These are phyloP conservation scores for Simplicillium aogashimaense DNA, from an alignment of 2,329 filamentous ascomycete genomes.

Conservation along the genomic window DNA sequence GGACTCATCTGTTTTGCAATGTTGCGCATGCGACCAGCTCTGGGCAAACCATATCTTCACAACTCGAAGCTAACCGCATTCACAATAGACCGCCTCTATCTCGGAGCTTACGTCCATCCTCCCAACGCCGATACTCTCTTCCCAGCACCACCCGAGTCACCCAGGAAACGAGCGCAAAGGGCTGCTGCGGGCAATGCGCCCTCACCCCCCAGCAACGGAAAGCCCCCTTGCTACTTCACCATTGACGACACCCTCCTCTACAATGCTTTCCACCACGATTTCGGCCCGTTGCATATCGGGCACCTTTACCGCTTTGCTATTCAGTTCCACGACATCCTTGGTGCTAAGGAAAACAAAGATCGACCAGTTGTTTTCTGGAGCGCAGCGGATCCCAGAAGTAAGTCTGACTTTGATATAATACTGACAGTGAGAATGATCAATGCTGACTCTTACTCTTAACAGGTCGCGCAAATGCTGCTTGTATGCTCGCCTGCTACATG, in stretches of 20 bases:
- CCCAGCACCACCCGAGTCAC: conserved; percentile 48
- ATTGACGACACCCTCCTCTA: conserved; percentile 88
- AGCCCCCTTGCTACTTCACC: conserved; percentile 84
- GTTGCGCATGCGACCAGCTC: too few species aligned
- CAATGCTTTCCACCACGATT: conserved; percentile 98
- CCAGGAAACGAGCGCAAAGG: conserved; percentile 38
- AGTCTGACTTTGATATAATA: conserved; percentile 23
- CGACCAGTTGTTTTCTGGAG: conserved; percentile 95
- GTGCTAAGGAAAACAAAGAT: conserved; percentile 81
- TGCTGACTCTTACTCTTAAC: background rate
- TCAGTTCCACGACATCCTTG: conserved; percentile 89
- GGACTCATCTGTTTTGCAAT: too few species aligned
- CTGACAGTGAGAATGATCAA: background rate
- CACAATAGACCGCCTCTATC: conserved; percentile 74
- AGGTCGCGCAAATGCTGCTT: conserved; percentile 90
- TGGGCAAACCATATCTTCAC: too few species aligned
- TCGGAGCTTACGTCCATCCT: conserved; percentile 79
- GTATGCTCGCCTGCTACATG: conserved; percentile 96
- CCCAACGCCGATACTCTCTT: conserved; percentile 78
- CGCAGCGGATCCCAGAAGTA: conserved; percentile 81
- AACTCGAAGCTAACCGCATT: too few species aligned
- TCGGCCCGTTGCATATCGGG: conserved; percentile 93
- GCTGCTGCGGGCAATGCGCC: conserved; percentile 46
- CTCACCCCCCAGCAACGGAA: conserved; percentile 17
- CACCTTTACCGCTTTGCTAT: conserved; percentile 96